These are phyloP conservation scores for Xerocomus tenax DNA, from an alignment of 1,284 basidiomycete species.

Conservation along the genomic window DNA sequence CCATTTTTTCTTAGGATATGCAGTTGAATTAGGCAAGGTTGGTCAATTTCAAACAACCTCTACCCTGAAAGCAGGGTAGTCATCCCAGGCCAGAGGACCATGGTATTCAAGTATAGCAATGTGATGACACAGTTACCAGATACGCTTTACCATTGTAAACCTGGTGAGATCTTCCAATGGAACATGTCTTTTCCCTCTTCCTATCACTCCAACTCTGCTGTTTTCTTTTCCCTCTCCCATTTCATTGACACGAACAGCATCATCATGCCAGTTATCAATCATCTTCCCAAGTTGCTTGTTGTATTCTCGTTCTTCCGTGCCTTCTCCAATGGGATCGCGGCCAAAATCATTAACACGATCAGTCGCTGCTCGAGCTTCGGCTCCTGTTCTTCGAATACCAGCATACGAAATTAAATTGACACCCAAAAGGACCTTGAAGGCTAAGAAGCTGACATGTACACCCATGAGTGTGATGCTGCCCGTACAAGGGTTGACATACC, in stretches of 20 bases:
- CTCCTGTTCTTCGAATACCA: conserved; percentile 60
- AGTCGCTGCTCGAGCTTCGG: conserved; percentile 66
- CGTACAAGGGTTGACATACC: conserved; percentile 40
- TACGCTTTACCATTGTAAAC: conserved; percentile 90
- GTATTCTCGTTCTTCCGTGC: conserved; percentile 76
- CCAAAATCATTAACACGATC: conserved; percentile 78
- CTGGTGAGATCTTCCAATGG: conserved; percentile 79
- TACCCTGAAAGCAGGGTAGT: too few relatives aligned
- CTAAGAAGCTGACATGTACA: conserved; percentile 51
- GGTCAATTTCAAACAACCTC: too few relatives aligned
- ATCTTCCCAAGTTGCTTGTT: conserved; percentile 70
- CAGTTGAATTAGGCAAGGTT: too few relatives aligned
- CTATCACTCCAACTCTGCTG: conserved; percentile 20
- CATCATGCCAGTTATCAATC: conserved; percentile 61
- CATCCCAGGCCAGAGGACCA: too few relatives aligned
- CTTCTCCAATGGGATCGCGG: conserved; percentile 79
- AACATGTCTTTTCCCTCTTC: conserved; percentile 51
- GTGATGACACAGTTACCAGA: conserved; percentile 49
- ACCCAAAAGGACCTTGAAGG: conserved; percentile 82
- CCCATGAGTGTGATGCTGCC: not conserved
- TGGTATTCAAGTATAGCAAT: too few relatives aligned
- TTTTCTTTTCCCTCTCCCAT: conserved; percentile 45
- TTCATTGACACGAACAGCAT: conserved; percentile 59
- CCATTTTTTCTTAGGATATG: too few relatives aligned
- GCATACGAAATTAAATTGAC: conserved; percentile 82